Evolutionary conservation across 2,329 filamentous ascomycete genomes (phyloP).

Genomic region (Penicillium hordei): DNA sequence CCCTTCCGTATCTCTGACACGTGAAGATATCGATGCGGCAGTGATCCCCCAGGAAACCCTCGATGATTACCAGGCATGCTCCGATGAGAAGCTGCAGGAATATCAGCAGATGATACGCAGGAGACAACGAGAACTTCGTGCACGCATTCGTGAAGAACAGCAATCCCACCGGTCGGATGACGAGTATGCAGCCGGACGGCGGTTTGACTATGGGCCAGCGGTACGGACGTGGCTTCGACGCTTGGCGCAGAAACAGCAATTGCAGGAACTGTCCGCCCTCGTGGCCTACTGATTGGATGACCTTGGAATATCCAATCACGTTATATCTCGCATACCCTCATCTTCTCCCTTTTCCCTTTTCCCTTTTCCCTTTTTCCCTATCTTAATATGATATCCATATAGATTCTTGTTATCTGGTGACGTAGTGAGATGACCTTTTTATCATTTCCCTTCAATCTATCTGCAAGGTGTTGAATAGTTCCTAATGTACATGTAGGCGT

Average conservation of each 20-base stretch:
- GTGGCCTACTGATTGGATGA: conserved; percentile 23
- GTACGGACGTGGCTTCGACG: conserved; percentile 68
- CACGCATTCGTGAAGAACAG: conserved; percentile 42
- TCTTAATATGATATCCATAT: too few relatives aligned
- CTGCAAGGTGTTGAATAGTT: background rate
- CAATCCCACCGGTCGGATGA: conserved; percentile 42
- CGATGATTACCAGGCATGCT: conserved; percentile 25
- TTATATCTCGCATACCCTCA: background rate
- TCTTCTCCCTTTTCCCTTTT: too few relatives aligned
- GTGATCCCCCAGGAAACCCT: conserved; percentile 26
- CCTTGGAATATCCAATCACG: background rate
- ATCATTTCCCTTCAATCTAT: too few relatives aligned
- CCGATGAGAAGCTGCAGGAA: conserved; percentile 33
- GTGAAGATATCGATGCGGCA: conserved; percentile 35
- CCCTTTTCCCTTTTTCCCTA: too few relatives aligned
- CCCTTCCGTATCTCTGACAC: conserved; percentile 39
- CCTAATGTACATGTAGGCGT: background rate
- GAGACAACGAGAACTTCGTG: conserved; percentile 35
- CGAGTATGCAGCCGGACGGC: conserved; percentile 42
- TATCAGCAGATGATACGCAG: conserved; percentile 29
- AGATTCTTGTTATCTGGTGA: background rate
- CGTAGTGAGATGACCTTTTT: background rate
- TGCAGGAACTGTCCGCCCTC: conserved; percentile 42
- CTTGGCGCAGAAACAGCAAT: conserved; percentile 64
- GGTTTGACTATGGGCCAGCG: conserved; percentile 66